Base-by-base conservation (phyloP, 805 yeast species). In the Candida cerambycidarum region DNA sequence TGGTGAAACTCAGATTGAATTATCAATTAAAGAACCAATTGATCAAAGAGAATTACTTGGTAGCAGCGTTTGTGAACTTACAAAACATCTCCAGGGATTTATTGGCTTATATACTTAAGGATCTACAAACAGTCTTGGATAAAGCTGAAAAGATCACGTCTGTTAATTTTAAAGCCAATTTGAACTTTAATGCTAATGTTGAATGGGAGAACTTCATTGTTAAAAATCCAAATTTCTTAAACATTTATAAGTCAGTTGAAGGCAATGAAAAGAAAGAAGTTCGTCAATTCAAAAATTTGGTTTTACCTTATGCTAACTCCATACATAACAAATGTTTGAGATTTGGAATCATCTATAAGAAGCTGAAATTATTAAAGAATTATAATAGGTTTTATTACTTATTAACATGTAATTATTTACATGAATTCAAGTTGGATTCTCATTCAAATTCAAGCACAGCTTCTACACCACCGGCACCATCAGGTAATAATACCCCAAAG, bases 201-300 rank as follows among this genome's bases (percentile, higher is more conserved):
- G 73, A 69, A 38, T 70, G 75, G 75, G 69, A 64, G 41, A 53
- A 57, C 43, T 70, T 68, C 43, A 58, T 69, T 42, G 45, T 62
- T 1, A 54, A 57, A 45, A 70, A 67, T 47, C 55, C 76, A 33
- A 80, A 83, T 60, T 86, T 88, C 56, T 75, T 88, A 41, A 81
- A 83, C 52, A 44, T 48, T 11, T 56, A 51, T 42, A 39, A 37
- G 29, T 16, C 32, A 2, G 43, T 44, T 12, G 79, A 79, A 24
- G 65, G 71, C 38, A 59, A 80, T 36, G 83, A 85, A 14, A 55
- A 55, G 39, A 53, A 42, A 38, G 59, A 53, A 42, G 46, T 50
- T 12, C 72, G 96, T 53, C 78, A 75, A 41, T 62, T 75, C 42
- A 72, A 74, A 36, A 13, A 54, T 32, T 44, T 70, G 12, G 48